Conservation (phyloP, 805 yeast genomes). For the Candida methanosorbosa region DNA sequence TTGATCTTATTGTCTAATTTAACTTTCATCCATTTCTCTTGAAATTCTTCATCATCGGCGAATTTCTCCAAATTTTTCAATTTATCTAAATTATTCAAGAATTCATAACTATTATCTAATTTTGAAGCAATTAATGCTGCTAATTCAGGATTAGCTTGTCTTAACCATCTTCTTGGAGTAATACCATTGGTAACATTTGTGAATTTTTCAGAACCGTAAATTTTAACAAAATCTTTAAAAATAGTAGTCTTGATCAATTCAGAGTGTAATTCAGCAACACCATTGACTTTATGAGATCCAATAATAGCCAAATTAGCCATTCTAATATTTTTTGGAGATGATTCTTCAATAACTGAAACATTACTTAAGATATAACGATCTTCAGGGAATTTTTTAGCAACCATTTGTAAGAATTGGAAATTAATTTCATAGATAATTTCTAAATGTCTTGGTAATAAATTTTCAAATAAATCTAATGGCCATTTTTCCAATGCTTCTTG, state of each 20-base stretch:
- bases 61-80: slow-evolving; percentile 60
- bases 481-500: slow-evolving; percentile 93
- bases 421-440: slow-evolving; percentile 86
- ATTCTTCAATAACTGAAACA: slow-evolving; percentile 83
- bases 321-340: slow-evolving; percentile 71
- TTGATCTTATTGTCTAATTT: slow-evolving; percentile 62
- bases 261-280: slow-evolving; percentile 93
- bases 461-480: slow-evolving; percentile 79
- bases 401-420: slow-evolving; percentile 65
- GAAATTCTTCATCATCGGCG: slow-evolving; percentile 63
- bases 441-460: slow-evolving; percentile 81
- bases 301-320: slow-evolving; percentile 90
- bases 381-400: slow-evolving; percentile 67
- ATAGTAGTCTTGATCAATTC: slow-evolving; percentile 84
- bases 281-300: slow-evolving; percentile 90
- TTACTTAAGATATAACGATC: slow-evolving; percentile 57
- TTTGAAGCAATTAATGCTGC: slow-evolving; percentile 65
- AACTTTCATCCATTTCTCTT: slow-evolving; percentile 59
- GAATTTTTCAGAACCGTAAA: slow-evolving; percentile 77
- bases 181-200: slow-evolving; percentile 92
- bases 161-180: slow-evolving; percentile 94
- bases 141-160: slow-evolving; percentile 83
- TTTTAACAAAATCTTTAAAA: slow-evolving; percentile 79
- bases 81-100: slow-evolving; percentile 55
- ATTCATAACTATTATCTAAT: slow-evolving; percentile 64